Percentiles rank a stretch among this genome's conserved stretches.
phyloP scores from a whole-genome alignment of 495 filamentous ascomycete genomes.

The Penicillium desertorum region DNA sequence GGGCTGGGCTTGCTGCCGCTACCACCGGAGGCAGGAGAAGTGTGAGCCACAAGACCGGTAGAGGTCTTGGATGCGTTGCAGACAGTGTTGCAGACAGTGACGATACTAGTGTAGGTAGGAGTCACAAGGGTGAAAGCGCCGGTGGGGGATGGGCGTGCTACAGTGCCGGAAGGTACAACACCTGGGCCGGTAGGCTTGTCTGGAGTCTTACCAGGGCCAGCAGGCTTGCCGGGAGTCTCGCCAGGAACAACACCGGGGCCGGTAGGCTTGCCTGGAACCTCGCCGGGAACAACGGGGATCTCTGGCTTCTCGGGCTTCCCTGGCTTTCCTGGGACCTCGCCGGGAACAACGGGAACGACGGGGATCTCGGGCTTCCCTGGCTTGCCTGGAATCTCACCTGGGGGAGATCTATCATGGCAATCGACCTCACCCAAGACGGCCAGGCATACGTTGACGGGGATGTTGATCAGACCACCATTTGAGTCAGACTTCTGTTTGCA shows the following conservation, averaged over 20 bases:
- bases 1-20: conserved; percentile 12
- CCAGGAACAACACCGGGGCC: conserved; percentile 4
- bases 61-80: conserved; percentile 9
- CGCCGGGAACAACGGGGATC: no score
- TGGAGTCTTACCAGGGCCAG: neutral
- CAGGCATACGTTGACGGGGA: conserved; percentile 19
- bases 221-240: neutral
- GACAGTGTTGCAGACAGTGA: conserved; percentile 14
- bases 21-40: neutral
- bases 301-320: neutral
- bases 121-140: conserved; percentile 8
- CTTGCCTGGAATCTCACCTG: conserved; percentile 8
- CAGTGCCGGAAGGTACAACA: neutral
- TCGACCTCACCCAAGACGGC: conserved; percentile 30
- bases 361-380: neutral
- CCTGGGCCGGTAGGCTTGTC: no score
- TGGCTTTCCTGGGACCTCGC: no score
- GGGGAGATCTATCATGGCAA: conserved; percentile 19
- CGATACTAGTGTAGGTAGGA: conserved; percentile 4
- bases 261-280: no score
- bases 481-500: conserved; percentile 11
- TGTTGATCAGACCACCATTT: conserved; percentile 12
- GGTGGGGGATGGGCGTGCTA: neutral
- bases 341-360: no score
- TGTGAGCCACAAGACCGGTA: conserved; percentile 2